phyloP scores from a whole-genome alignment of 768 basidiomycete genomes.

The Hemileccinum rubropunctum region DNA sequence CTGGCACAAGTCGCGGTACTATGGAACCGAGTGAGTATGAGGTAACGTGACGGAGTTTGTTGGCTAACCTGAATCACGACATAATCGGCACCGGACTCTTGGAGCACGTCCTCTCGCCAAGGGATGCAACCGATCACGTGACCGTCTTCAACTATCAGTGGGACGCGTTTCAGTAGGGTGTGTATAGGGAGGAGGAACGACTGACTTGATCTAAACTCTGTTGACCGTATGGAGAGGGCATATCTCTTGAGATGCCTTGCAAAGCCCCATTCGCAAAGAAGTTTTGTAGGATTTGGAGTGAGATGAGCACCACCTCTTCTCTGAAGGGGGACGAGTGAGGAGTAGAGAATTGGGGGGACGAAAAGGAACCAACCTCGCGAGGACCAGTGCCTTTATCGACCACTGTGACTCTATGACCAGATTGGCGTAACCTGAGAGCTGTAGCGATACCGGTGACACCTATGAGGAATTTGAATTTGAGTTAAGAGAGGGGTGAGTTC shows the following conservation, averaged over 20 bases:
- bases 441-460: constrained; percentile 55
- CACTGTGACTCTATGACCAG: constrained; percentile 59
- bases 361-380: constrained; percentile 31
- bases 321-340: constrained; percentile 21
- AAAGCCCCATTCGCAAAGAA: constrained; percentile 57
- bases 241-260: constrained; percentile 40
- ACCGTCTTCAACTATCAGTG: constrained; percentile 31
- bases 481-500: neutral
- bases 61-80: constrained; percentile 45
- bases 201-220: constrained; percentile 26
- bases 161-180: no score
- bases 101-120: constrained; percentile 48
- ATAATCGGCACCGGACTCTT: constrained; percentile 54
- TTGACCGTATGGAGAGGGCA: constrained; percentile 25
- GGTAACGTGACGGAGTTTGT: neutral
- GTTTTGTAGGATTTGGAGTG: constrained; percentile 59
- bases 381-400: constrained; percentile 50
- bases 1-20: constrained; percentile 55
- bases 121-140: constrained; percentile 44
- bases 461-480: no score
- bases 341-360: neutral
- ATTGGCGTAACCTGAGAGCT: constrained; percentile 53
- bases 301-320: constrained; percentile 43
- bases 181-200: neutral
- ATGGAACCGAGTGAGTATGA: neutral